phyloP scores from a whole-genome alignment of 352 stramenopile genomes.

The Hyaloperonospora arabidopsidis region DNA sequence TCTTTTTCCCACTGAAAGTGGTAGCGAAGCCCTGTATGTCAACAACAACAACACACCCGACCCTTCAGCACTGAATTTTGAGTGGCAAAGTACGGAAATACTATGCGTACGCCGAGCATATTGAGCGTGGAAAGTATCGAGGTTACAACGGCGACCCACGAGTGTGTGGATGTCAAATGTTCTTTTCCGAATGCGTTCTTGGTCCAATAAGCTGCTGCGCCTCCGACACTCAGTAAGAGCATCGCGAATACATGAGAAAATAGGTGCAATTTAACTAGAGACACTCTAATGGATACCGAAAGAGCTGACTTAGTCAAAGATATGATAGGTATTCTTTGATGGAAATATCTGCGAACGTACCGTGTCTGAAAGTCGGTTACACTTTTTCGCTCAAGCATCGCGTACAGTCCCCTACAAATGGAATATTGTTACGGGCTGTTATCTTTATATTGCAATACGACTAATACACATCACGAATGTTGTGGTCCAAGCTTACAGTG shows the following conservation, averaged over 20 bases:
- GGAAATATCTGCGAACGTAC: slow-evolving; percentile 11
- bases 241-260: slow-evolving; percentile 42
- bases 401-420: slow-evolving; percentile 37
- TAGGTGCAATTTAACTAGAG: slow-evolving; percentile 47
- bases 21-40: slow-evolving; percentile 33
- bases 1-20: slow-evolving; percentile 56
- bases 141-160: slow-evolving; percentile 47
- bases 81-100: background rate
- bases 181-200: slow-evolving; percentile 54
- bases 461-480: background rate
- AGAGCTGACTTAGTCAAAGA: too few species aligned
- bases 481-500: slow-evolving; percentile 23
- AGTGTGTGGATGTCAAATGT: slow-evolving; percentile 68
- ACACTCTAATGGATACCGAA: slow-evolving; percentile 12
- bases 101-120: slow-evolving; percentile 36
- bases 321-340: too few species aligned
- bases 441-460: too few species aligned
- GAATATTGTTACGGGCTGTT: too few species aligned
- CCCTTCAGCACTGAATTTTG: background rate
- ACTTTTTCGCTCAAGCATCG: slow-evolving; percentile 51
- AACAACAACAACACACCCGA: background rate
- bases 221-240: slow-evolving; percentile 33
- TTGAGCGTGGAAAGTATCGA: slow-evolving; percentile 45
- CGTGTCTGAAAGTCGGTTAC: slow-evolving; percentile 37
- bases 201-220: slow-evolving; percentile 41